Evolutionary conservation across 768 basidiomycete species (phyloP).

Genomic region (Tulasnella sp.): DNA sequence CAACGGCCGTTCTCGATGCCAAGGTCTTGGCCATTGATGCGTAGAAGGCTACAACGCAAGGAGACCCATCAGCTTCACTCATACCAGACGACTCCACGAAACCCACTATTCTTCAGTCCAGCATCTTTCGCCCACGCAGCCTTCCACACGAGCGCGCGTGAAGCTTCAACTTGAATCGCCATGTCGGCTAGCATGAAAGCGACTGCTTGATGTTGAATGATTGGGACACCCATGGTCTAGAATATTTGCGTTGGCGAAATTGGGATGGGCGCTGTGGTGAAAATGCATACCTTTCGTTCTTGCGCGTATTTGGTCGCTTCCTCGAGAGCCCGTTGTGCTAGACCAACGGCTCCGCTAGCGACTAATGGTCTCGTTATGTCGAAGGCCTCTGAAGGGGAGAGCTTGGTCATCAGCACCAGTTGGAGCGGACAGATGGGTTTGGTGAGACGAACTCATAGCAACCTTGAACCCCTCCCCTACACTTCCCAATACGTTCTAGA

Average conservation of each 20-base stretch:
- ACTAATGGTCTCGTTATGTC: constrained; percentile 37
- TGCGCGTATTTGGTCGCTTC: constrained; percentile 36
- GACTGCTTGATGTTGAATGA: constrained; percentile 36
- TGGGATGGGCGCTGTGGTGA: neutral
- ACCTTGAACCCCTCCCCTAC: constrained; percentile 35
- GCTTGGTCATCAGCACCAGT: neutral
- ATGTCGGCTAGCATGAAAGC: constrained; percentile 36
- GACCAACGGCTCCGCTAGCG: constrained; percentile 33
- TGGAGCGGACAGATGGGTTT: no score
- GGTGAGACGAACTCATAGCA: constrained; percentile 21
- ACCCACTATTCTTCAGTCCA: constrained; percentile 31
- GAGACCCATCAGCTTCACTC: neutral
- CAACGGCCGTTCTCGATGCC: constrained; percentile 31
- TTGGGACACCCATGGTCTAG: constrained; percentile 35
- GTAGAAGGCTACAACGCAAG: constrained; percentile 30
- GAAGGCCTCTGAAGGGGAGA: constrained; percentile 31
- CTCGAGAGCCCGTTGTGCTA: constrained; percentile 34
- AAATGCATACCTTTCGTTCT: constrained; percentile 28
- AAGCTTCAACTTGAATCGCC: constrained; percentile 32
- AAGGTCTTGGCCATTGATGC: constrained; percentile 36
- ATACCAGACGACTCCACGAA: neutral
- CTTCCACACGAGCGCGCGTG: constrained; percentile 32
- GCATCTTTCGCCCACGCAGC: constrained; percentile 33
- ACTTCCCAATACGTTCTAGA: constrained; percentile 32
- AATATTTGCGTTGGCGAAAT: neutral